These are phyloP conservation scores for Penicillium janthinellum DNA, from an alignment of 2,329 filamentous ascomycete genomes.

Conservation along the genomic window DNA sequence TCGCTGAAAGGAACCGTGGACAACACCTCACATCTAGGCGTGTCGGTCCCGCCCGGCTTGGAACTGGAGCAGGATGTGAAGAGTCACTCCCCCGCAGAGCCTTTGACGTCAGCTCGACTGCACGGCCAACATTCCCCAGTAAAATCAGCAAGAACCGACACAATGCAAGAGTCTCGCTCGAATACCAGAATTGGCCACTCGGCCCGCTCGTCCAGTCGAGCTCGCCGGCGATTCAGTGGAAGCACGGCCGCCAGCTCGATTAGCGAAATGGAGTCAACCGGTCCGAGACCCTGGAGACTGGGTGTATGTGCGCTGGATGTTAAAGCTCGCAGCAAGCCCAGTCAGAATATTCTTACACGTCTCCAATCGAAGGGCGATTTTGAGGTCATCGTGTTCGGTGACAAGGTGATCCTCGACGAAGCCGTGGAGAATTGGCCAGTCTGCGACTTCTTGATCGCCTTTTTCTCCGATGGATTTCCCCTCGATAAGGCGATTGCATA, in stretches of 20 bases:
- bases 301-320: constrained; percentile 94
- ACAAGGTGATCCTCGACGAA: constrained; percentile 98
- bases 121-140: constrained; percentile 18
- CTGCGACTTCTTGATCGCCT: constrained; percentile 95
- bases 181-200: constrained; percentile 39
- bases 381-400: constrained; percentile 95
- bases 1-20: constrained; percentile 32
- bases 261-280: constrained; percentile 59
- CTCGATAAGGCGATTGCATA: constrained; percentile 97
- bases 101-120: constrained; percentile 10
- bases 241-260: constrained; percentile 81
- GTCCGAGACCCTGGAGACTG: constrained; percentile 63
- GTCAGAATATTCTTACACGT: constrained; percentile 90
- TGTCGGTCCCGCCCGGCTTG: constrained; percentile 7
- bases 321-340: constrained; percentile 95
- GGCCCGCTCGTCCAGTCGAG: constrained; percentile 64
- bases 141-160: constrained; percentile 24
- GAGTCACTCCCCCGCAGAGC: constrained; percentile 3
- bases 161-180: constrained; percentile 33
- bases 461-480: constrained; percentile 97
- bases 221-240: constrained; percentile 74
- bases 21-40: constrained; percentile 10
- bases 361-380: constrained; percentile 90
- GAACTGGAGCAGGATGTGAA: constrained; percentile 17
- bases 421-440: constrained; percentile 95